phyloP scores from a whole-genome alignment of 2,329 filamentous ascomycete genomes.

The Domatiomyces catenatus region DNA sequence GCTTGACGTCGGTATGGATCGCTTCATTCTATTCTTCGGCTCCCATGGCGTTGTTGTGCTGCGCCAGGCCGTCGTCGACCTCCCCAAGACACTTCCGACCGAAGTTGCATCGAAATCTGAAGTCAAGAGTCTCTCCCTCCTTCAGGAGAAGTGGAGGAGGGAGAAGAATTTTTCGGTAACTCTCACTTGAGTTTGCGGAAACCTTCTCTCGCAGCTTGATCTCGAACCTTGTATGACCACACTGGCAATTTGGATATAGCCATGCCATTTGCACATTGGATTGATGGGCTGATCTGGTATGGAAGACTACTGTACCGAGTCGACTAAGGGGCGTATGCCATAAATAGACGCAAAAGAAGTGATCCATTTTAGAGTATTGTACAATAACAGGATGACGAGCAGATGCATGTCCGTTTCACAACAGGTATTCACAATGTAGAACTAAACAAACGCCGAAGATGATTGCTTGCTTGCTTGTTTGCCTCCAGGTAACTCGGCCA shows the following conservation, averaged over 20 bases:
- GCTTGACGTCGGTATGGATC: conserved; percentile 51
- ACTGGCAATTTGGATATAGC: too few relatives aligned
- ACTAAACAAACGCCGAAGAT: too few relatives aligned
- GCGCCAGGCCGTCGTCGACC: conserved; percentile 55
- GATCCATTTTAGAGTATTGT: neutral
- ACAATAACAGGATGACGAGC: neutral
- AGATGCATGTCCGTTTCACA: neutral
- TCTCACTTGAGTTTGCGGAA: neutral
- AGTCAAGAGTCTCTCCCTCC: conserved; percentile 14
- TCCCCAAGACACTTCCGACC: conserved; percentile 37
- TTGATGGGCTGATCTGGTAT: neutral
- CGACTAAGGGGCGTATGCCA: neutral
- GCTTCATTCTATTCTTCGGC: conserved; percentile 70
- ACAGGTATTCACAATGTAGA: neutral
- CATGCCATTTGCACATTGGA: neutral
- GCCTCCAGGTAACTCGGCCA: too few relatives aligned
- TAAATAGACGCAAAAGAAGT: neutral
- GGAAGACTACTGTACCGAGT: neutral
- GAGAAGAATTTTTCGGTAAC: conserved; percentile 3
- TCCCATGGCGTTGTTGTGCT: conserved; percentile 58
- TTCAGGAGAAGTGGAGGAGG: conserved; percentile 24
- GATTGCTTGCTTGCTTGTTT: too few relatives aligned
- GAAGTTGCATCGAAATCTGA: conserved; percentile 18
- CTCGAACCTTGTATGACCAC: neutral
- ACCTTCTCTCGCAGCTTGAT: neutral